phyloP scores from a whole-genome alignment of 1,284 basidiomycete species.

The Cryptococcus sp. region DNA sequence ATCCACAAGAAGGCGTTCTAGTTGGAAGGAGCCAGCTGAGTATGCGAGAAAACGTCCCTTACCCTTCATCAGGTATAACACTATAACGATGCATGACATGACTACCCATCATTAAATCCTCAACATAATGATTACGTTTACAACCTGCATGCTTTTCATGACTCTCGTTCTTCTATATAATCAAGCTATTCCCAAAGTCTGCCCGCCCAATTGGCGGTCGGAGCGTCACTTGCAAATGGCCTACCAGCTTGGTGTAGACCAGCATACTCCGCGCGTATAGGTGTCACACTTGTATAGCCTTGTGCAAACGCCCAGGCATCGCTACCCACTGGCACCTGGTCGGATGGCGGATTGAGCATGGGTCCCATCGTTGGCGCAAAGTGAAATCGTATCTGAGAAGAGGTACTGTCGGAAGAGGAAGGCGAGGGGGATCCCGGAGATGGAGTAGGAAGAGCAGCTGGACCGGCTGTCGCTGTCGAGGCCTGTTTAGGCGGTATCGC shows the following conservation, averaged over 20 bases:
- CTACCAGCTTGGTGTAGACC: slow-evolving; percentile 5
- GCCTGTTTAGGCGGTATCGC: slow-evolving; percentile 5
- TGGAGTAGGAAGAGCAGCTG: slow-evolving; percentile 26
- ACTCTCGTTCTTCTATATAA: no score
- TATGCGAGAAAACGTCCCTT: no score
- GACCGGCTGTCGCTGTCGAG: slow-evolving; percentile 21
- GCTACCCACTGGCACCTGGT: slow-evolving; percentile 62
- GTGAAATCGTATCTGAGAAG: slow-evolving; percentile 58
- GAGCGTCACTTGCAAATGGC: slow-evolving; percentile 3
- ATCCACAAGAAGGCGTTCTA: slow-evolving; percentile 61
- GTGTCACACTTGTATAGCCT: slow-evolving; percentile 37
- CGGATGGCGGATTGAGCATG: slow-evolving; percentile 59
- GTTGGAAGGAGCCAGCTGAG: no score
- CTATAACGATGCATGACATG: slow-evolving; percentile 6
- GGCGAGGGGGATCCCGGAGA: slow-evolving; percentile 7
- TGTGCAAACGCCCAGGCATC: slow-evolving; percentile 57
- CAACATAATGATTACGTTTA: background rate
- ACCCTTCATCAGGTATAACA: background rate
- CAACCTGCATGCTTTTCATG: background rate
- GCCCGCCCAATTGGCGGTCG: background rate
- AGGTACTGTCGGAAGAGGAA: background rate
- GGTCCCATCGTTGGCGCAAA: slow-evolving; percentile 71
- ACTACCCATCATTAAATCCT: no score
- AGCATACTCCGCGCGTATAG: slow-evolving; percentile 26
- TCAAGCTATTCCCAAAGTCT: slow-evolving; percentile 1